These are phyloP conservation scores for Pisolithus orientalis DNA, from an alignment of 768 basidiomycete species.

Conservation along the genomic window DNA sequence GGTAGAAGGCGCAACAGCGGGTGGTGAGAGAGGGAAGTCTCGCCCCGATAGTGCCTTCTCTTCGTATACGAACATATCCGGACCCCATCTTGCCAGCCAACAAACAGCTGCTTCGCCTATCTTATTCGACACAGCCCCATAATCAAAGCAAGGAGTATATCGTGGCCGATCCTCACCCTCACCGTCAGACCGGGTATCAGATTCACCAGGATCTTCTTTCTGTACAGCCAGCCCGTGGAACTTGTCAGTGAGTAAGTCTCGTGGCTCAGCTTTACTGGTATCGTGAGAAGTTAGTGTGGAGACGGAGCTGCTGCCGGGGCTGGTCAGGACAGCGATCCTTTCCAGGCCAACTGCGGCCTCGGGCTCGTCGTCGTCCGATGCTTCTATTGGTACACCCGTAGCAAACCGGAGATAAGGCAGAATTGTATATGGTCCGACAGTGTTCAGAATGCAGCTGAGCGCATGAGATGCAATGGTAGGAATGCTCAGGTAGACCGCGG, in stretches of 20 bases:
- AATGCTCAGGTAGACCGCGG: slow-evolving; percentile 80
- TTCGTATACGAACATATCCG: slow-evolving; percentile 68
- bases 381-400: slow-evolving; percentile 58
- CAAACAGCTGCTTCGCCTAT: slow-evolving; percentile 86
- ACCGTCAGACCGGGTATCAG: slow-evolving; percentile 24
- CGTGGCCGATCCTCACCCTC: slow-evolving; percentile 10
- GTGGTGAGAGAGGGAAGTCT: slow-evolving; percentile 11
- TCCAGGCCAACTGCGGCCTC: slow-evolving; percentile 70
- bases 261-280: slow-evolving; percentile 6
- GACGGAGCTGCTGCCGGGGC: slow-evolving; percentile 24
- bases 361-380: slow-evolving; percentile 36
- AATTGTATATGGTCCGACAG: slow-evolving; percentile 75
- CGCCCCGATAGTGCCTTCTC: slow-evolving; percentile 26
- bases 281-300: slow-evolving; percentile 1
- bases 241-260: slow-evolving; percentile 24
- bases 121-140: slow-evolving; percentile 86
- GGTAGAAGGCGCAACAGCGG: slow-evolving; percentile 9
- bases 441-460: slow-evolving; percentile 60
- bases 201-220: slow-evolving; percentile 33
- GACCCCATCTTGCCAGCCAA: slow-evolving; percentile 85
- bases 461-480: slow-evolving; percentile 71
- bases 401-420: slow-evolving; percentile 78
- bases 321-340: slow-evolving; percentile 47
- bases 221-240: slow-evolving; percentile 26
- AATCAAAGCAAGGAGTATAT: slow-evolving; percentile 48